Evolutionary conservation across 257 asterid species (phyloP).

Genomic region (Nicotiana paniculata): DNA sequence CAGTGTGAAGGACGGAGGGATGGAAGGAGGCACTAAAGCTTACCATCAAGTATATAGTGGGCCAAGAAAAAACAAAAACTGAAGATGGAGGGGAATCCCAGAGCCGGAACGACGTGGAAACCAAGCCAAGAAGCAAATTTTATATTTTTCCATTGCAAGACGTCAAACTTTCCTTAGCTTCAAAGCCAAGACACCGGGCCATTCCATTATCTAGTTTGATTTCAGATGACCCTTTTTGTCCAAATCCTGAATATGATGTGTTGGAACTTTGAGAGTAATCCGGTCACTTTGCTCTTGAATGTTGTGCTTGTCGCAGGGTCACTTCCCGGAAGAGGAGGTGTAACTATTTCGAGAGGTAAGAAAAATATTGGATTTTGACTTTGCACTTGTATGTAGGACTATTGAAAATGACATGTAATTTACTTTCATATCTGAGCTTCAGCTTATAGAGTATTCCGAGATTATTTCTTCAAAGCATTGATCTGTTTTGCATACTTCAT

Average conservation of each 20-base stretch:
- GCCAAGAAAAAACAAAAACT: not conserved
- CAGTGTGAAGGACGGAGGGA: not conserved
- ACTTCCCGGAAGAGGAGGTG: conserved; percentile 32
- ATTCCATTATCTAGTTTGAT: not conserved
- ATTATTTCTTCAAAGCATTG: not conserved
- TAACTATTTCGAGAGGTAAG: conserved; percentile 35
- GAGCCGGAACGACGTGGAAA: conserved; percentile 24
- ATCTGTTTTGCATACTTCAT: not conserved
- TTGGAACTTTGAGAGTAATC: not conserved
- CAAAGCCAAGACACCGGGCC: conserved; percentile 43
- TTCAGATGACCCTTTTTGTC: conserved; percentile 25
- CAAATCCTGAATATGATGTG: conserved; percentile 3
- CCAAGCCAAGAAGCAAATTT: conserved; percentile 13
- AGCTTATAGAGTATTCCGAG: not conserved
- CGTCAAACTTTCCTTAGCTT: conserved; percentile 24
- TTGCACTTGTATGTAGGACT: not conserved
- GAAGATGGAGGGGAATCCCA: not conserved
- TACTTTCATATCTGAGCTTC: not conserved
- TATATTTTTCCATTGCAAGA: conserved; percentile 45
- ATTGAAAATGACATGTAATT: not conserved
- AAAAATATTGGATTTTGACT: conserved; percentile 13
- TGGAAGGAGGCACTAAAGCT: not conserved
- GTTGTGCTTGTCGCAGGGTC: conserved; percentile 23
- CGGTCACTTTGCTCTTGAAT: conserved; percentile 2
- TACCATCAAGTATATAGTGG: not conserved